A percentile compares a stretch with the other conserved stretches of the same genome.
Conservation (phyloP, 495 filamentous ascomycete genomes). For the Penicillium herquei region DNA sequence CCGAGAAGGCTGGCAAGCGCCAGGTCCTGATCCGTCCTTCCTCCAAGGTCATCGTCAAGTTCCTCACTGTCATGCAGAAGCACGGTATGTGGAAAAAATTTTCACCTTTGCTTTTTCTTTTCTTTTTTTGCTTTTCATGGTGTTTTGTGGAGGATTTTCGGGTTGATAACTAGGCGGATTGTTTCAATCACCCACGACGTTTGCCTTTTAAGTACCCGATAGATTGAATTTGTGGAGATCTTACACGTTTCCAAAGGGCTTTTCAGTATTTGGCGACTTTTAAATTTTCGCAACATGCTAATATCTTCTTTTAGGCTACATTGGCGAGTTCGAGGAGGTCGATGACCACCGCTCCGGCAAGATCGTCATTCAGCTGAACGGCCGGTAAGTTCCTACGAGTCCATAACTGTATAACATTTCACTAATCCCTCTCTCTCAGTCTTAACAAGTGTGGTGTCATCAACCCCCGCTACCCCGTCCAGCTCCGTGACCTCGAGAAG, state of each 20-base stretch:
- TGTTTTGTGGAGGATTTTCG: conserved; percentile 46
- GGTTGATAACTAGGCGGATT: conserved; percentile 99
- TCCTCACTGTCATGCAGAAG: conserved; percentile 96
- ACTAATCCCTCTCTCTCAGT: conserved; percentile 30
- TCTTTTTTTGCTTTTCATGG: background rate
- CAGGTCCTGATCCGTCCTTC: conserved; percentile 94
- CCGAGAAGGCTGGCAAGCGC: conserved; percentile 98
- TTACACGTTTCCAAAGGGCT: conserved; percentile 80
- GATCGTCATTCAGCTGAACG: conserved; percentile 94
- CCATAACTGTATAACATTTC: background rate
- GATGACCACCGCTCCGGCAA: conserved; percentile 99
- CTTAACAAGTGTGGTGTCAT: conserved; percentile 99
- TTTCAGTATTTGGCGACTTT: conserved; percentile 80
- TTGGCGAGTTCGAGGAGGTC: conserved; percentile 99
- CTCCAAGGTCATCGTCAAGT: conserved; percentile 99
- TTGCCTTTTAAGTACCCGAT: conserved; percentile 99
- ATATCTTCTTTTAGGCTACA: conserved; percentile 74
- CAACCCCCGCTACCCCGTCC: conserved; percentile 97
- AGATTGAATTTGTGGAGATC: conserved; percentile 81
- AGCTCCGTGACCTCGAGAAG: conserved; percentile 94
- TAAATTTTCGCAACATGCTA: conserved; percentile 87
- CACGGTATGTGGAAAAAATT: conserved; percentile 72
- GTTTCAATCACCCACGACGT: conserved; percentile 75
- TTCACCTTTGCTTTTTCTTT: conserved; percentile 12
- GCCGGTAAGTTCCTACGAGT: conserved; percentile 48